A percentile compares a stretch with the other conserved stretches of the same genome.
Conservation (phyloP, 441 rosid species). For the Adansonia grandidieri region DNA sequence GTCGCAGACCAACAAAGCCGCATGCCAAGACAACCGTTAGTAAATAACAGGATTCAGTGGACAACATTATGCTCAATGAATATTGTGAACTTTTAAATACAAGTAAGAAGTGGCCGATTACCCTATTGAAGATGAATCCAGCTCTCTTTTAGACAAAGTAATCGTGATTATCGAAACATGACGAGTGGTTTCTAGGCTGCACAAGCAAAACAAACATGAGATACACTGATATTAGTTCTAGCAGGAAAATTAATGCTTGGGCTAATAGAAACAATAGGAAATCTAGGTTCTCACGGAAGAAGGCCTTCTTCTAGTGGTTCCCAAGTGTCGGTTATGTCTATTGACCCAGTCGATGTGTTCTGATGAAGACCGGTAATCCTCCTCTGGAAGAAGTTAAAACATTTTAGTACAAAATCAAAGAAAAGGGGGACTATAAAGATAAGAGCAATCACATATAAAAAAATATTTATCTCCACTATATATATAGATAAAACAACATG, state of each 20-base stretch:
- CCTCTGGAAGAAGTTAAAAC: constrained; percentile 45
- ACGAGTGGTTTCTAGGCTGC: constrained; percentile 72
- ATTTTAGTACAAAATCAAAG: not conserved
- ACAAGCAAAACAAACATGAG: constrained; percentile 21
- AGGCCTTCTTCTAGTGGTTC: constrained; percentile 87
- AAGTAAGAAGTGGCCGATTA: constrained; percentile 31
- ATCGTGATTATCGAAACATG: constrained; percentile 74
- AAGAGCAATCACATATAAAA: not conserved
- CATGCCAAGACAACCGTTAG: not conserved
- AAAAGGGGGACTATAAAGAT: not conserved
- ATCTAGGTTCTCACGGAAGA: constrained; percentile 55
- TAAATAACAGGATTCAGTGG: not conserved
- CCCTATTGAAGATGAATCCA: constrained; percentile 68
- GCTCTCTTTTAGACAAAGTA: constrained; percentile 62
- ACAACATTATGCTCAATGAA: not conserved
- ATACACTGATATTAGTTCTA: not conserved
- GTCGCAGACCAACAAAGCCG: not conserved
- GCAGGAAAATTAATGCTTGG: not conserved
- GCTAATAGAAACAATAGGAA: not conserved
- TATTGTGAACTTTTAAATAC: not conserved
- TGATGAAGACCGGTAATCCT: constrained; percentile 75
- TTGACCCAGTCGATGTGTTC: constrained; percentile 65
- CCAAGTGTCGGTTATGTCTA: constrained; percentile 75
- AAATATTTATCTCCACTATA: too few relatives aligned
- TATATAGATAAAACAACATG: not conserved